Base-by-base conservation (phyloP, 2,329 filamentous ascomycete species). In the Mariannaea sp. region DNA sequence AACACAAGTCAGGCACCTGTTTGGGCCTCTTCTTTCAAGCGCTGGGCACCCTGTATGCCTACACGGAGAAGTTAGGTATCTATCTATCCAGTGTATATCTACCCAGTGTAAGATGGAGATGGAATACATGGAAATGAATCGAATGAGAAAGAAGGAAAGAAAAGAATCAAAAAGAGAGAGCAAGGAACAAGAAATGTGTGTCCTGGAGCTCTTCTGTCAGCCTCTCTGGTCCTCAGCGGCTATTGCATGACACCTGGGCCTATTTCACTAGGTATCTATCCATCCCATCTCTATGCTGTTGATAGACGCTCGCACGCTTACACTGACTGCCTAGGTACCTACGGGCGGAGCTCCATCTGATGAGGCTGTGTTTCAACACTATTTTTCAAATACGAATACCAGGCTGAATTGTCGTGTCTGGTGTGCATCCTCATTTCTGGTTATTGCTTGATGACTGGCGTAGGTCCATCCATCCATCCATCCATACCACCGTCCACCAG, bases 1-100 rank as follows among this genome's bases (percentile, higher is more conserved):
- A 32, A 32, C 5, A 27, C 33, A 30, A 38, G 32, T 40, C 45
- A 49, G 51, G 51, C 45, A 49, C 45, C 45, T 44, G 38, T 42
- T 47, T 49, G 16, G 27, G 44, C 10, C 12, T n/a, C n/a, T 14
- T 35, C 29, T 6, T 40, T 52, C 41, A 52, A 35, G 42, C 49
- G 49, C 49, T 41, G 49, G 14, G 49, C 41, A 46, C 27, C 42
- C 26, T 19, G 24, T n/a, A n/a, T n/a, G n/a, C n/a, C n/a, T n/a
- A n/a, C n/a, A n/a, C n/a, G n/a, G n/a, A n/a, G n/a, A n/a, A 32
- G 39, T 24, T 24, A 13, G 42, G 29, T 16, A n/a, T n/a, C n/a
- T n/a, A n/a, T n/a, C n/a, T n/a, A n/a, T n/a, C n/a, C n/a, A n/a
- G n/a, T n/a, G n/a, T n/a, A n/a, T n/a, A n/a, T n/a, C n/a, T n/a